Evolutionary conservation across 495 filamentous ascomycete species (phyloP), one percentile per base, ranked within the genome.

Genomic region (Neurospora sp.): DNA sequence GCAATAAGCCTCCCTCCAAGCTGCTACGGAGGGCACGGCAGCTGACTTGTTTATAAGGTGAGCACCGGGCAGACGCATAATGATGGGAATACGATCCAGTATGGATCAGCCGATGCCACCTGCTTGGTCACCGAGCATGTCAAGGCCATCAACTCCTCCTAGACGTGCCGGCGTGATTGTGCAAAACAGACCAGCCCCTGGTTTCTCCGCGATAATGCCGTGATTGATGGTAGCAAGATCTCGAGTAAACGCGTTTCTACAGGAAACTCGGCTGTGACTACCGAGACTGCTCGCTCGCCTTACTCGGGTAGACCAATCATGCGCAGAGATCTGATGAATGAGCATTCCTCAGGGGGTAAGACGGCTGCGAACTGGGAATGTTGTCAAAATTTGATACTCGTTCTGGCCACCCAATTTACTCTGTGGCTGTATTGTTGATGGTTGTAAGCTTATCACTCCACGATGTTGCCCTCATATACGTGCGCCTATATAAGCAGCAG

Each of bases 41-140:
- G 87, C 78, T 3, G 90, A 92, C 79, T 79, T 89, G 74, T 91
- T 86, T 76, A 89, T 71, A 82, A 77, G 18, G 76, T 89, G 18
- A 85, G 83, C 70, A 78, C 73, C 3, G 89, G 89, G 0, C 78
- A 84, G 73, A 86, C 88, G 14, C 76, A 82, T 10, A 78, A 89
- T 74, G 89, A 90, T 75, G 86, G 84, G 0, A 84, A 88, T 72
- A 89, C 88, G 2, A 82, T 91, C 42, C 90, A 86, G 74, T 88
- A 89, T 76, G 86, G 86, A 0, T 84, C 82, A 11, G 79, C 76
- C 20, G 85, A 89, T 40, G 90, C 82, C 69, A 83, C 79, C 18
- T 88, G 86, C 72, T 73, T 91, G 74, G 88, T 91, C 31, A 87
- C 84, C 2, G 82, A 90, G 69, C 89, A 91, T 79, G 80, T 91